These are phyloP conservation scores for Marvania coccoides DNA, from an alignment of 139 green algal species.

Conservation along the genomic window DNA sequence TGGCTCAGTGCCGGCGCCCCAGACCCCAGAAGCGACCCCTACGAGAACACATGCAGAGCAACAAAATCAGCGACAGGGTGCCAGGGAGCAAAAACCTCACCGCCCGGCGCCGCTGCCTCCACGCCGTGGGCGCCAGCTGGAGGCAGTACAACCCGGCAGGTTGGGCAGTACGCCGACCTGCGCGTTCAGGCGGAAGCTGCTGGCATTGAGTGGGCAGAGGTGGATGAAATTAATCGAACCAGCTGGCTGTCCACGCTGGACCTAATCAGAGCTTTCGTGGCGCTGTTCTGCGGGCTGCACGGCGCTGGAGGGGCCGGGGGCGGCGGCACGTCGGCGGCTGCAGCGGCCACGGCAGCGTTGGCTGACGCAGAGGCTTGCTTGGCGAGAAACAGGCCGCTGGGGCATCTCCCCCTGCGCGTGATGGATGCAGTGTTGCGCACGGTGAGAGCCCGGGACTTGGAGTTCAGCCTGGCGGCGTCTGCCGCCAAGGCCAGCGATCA, in stretches of 20 bases:
- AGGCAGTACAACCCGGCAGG: too few relatives aligned
- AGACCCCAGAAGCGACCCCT: background rate
- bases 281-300: background rate
- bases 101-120: too few relatives aligned
- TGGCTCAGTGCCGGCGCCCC: background rate
- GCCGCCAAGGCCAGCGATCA: background rate
- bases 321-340: background rate
- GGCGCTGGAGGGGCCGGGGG: background rate
- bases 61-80: too few relatives aligned
- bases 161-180: too few relatives aligned
- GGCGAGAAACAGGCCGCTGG: background rate
- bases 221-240: constrained; percentile 8
- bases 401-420: background rate
- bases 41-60: too few relatives aligned
- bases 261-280: constrained; percentile 5
- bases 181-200: too few relatives aligned
- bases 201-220: too few relatives aligned
- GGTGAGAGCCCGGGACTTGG: background rate
- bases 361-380: background rate
- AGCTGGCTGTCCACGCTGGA: constrained; percentile 1
- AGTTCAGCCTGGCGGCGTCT: background rate
- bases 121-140: too few relatives aligned
- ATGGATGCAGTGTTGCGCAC: background rate
- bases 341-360: background rate
- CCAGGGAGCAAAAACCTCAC: too few relatives aligned